A percentile compares a stretch with the other conserved stretches of the same genome.
Evolutionary conservation across 2,329 filamentous ascomycete genomes (phyloP).

Genomic region (Epichloe glyceriae): DNA sequence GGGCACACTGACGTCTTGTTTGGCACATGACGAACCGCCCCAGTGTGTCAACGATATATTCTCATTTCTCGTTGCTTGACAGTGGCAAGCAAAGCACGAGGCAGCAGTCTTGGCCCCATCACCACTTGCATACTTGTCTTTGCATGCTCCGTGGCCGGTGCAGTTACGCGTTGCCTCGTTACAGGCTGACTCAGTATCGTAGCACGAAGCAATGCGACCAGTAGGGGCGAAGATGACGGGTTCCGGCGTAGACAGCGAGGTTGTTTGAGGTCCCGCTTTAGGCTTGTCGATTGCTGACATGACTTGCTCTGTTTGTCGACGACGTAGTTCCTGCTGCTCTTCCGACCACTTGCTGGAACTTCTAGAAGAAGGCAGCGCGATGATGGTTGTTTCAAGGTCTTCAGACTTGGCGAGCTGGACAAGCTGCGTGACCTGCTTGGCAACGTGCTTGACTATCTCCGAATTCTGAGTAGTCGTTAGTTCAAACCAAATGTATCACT

Average conservation of each 20-base stretch:
- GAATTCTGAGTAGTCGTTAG: constrained; percentile 23
- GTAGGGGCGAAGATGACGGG: constrained; percentile 24
- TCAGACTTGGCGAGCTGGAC: constrained; percentile 31
- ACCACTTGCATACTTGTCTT: constrained; percentile 45
- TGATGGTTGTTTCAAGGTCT: constrained; percentile 42
- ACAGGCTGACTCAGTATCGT: constrained; percentile 57
- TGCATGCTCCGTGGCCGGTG: constrained; percentile 69
- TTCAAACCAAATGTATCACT: neutral
- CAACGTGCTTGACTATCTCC: constrained; percentile 29
- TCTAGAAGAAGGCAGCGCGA: constrained; percentile 39
- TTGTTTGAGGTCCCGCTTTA: constrained; percentile 12
- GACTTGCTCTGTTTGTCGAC: constrained; percentile 35
- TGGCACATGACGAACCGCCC: constrained; percentile 80
- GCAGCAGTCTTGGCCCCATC: constrained; percentile 25
- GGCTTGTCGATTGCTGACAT: constrained; percentile 24
- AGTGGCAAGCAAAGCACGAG: constrained; percentile 69
- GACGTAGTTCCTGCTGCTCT: constrained; percentile 29
- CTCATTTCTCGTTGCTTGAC: constrained; percentile 46
- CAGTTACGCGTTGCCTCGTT: constrained; percentile 60
- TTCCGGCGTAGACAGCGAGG: constrained; percentile 12
- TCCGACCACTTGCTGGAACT: constrained; percentile 28
- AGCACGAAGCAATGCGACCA: constrained; percentile 55
- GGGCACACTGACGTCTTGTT: constrained; percentile 75
- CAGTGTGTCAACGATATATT: constrained; percentile 55
- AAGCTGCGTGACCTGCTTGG: constrained; percentile 32